These are phyloP conservation scores for Boechera retrofracta DNA, from an alignment of 345 rosid species.

Conservation along the genomic window DNA sequence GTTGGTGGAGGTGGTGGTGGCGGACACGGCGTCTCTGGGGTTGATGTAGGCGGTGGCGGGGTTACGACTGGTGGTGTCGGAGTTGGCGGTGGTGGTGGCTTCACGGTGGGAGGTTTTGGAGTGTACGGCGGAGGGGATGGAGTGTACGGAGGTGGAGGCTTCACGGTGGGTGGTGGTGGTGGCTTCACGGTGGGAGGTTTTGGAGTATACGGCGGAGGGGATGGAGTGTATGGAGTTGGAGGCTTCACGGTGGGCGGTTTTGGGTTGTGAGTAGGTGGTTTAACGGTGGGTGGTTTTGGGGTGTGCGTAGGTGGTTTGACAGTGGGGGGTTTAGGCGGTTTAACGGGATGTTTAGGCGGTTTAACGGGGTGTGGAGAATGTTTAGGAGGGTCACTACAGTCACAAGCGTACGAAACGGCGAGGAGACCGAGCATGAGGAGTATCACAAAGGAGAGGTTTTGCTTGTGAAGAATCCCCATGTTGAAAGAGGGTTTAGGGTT, in stretches of 20 bases:
- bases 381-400: slow-evolving; percentile 44
- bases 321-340: slow-evolving; percentile 52
- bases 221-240: slow-evolving; percentile 18
- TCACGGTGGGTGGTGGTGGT: background rate
- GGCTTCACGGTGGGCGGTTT: slow-evolving; percentile 43
- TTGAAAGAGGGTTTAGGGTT: slow-evolving; percentile 30
- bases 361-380: slow-evolving; percentile 46
- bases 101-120: background rate
- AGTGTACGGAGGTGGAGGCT: background rate
- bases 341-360: slow-evolving; percentile 53
- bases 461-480: slow-evolving; percentile 41
- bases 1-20: slow-evolving; percentile 60
- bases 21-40: slow-evolving; percentile 48
- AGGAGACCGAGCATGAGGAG: slow-evolving; percentile 33
- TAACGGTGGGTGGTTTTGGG: slow-evolving; percentile 30
- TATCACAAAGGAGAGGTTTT: slow-evolving; percentile 26
- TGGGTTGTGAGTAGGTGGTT: slow-evolving; percentile 41
- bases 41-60: slow-evolving; percentile 35
- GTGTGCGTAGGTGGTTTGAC: slow-evolving; percentile 34
- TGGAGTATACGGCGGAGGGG: background rate
- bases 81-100: slow-evolving; percentile 6
- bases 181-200: background rate
- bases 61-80: slow-evolving; percentile 38
- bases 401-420: slow-evolving; percentile 38
- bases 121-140: slow-evolving; percentile 35